Percentiles rank a stretch among this genome's conserved stretches.
Conservation (phyloP, 2,329 filamentous ascomycete species). For the Fusarium fujikuroi region DNA sequence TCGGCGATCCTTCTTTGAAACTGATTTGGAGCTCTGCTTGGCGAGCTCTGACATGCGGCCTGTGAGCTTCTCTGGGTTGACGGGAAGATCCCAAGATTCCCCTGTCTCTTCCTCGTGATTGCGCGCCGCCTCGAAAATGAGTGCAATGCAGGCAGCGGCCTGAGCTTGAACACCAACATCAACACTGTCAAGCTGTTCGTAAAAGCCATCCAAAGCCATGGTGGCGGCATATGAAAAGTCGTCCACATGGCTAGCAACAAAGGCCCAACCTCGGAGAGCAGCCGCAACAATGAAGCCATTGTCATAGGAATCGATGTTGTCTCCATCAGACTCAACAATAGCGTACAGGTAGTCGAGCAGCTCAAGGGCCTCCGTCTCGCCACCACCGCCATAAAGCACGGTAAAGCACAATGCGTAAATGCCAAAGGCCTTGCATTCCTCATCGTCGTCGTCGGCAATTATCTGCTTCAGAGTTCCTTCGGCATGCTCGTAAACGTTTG, state of each 20-base stretch:
- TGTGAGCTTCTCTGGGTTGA: conserved; percentile 61
- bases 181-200: conserved; percentile 83
- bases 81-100: conserved; percentile 60
- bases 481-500: conserved; percentile 48
- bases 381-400: conserved; percentile 79
- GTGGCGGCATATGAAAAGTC: conserved; percentile 78
- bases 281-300: conserved; percentile 76
- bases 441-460: conserved; percentile 67
- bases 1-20: conserved; percentile 61
- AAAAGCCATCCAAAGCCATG: conserved; percentile 80
- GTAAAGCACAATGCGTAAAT: conserved; percentile 80
- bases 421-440: conserved; percentile 72
- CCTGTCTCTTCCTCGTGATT: conserved; percentile 61
- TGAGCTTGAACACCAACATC: conserved; percentile 79
- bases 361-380: conserved; percentile 73
- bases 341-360: conserved; percentile 80
- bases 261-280: conserved; percentile 81
- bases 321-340: conserved; percentile 82
- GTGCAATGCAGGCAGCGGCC: conserved; percentile 82
- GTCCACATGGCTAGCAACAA: conserved; percentile 80
- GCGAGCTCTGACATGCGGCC: conserved; percentile 60
- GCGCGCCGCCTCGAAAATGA: conserved; percentile 79
- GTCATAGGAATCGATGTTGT: conserved; percentile 76
- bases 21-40: conserved; percentile 59
- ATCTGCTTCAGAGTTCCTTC: conserved; percentile 49